Conservation (phyloP, 2,329 filamentous ascomycete genomes). For the Parascedosporium putredinis region DNA sequence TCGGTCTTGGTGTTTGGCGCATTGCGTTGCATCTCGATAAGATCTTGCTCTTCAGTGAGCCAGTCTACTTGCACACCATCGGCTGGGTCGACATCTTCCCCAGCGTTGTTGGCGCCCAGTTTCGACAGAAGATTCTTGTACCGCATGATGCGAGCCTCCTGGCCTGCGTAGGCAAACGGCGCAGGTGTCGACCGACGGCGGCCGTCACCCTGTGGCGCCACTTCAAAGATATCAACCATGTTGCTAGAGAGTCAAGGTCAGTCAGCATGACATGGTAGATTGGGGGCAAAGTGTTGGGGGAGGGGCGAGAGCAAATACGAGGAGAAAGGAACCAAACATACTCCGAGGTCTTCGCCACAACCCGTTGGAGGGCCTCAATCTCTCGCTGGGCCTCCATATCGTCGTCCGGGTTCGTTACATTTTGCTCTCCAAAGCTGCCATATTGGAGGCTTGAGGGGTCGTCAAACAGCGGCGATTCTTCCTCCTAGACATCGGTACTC, state of each 20-base stretch:
- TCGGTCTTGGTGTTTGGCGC: background rate
- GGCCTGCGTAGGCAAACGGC: slow-evolving; percentile 39
- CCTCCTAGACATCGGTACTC: slow-evolving; percentile 28
- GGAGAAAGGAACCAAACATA: slow-evolving; percentile 22
- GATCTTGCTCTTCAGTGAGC: slow-evolving; percentile 38
- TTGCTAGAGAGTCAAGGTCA: slow-evolving; percentile 33
- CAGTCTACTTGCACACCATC: slow-evolving; percentile 43
- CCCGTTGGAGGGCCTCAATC: slow-evolving; percentile 52
- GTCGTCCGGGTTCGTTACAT: slow-evolving; percentile 44
- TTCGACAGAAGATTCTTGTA: slow-evolving; percentile 54
- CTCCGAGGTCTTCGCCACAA: slow-evolving; percentile 56
- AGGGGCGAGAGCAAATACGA: background rate
- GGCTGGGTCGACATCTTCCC: slow-evolving; percentile 20
- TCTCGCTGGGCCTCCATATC: slow-evolving; percentile 53
- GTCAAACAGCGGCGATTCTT: slow-evolving; percentile 49
- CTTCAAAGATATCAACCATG: slow-evolving; percentile 59
- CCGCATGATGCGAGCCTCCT: slow-evolving; percentile 44
- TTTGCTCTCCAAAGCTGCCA: slow-evolving; percentile 50
- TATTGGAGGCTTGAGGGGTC: slow-evolving; percentile 50
- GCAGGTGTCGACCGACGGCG: slow-evolving; percentile 24
- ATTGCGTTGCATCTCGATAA: slow-evolving; percentile 24
- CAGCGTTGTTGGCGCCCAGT: slow-evolving; percentile 35
- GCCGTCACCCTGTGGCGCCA: slow-evolving; percentile 40
- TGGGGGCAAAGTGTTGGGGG: too few relatives aligned
- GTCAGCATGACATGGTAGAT: too few relatives aligned